A percentile compares a stretch with the other conserved stretches of the same genome.
Conservation (phyloP, 73 alveolate genomes). For the Paramecium bursaria region DNA sequence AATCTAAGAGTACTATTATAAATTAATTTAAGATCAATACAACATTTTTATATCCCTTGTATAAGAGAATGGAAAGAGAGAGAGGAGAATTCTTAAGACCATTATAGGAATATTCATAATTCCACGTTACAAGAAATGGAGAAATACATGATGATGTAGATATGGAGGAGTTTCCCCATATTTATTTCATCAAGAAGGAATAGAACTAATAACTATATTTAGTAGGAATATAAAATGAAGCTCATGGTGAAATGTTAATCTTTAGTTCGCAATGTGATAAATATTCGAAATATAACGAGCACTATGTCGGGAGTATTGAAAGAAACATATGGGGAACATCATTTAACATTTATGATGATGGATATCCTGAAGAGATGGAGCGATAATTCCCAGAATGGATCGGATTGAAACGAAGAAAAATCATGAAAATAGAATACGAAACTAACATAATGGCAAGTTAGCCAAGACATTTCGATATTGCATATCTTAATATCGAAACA, state of each 20-base stretch:
- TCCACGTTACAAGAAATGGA: slow-evolving; percentile 43
- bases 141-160: slow-evolving; percentile 31
- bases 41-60: slow-evolving; percentile 26
- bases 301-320: slow-evolving; percentile 66
- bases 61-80: slow-evolving; percentile 21
- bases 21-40: slow-evolving; percentile 52
- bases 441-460: slow-evolving; percentile 83
- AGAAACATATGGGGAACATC: slow-evolving; percentile 85
- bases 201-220: slow-evolving; percentile 23
- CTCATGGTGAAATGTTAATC: slow-evolving; percentile 22
- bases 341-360: slow-evolving; percentile 76
- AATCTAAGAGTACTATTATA: no score
- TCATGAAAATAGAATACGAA: slow-evolving; percentile 76
- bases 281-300: slow-evolving; percentile 35
- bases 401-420: slow-evolving; percentile 57
- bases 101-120: slow-evolving; percentile 4
- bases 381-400: slow-evolving; percentile 55
- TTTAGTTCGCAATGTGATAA: slow-evolving; percentile 11
- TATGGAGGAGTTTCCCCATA: slow-evolving; percentile 30
- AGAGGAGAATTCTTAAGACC: slow-evolving; percentile 21
- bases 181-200: slow-evolving; percentile 5
- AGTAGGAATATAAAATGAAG: slow-evolving; percentile 5
- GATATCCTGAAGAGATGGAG: slow-evolving; percentile 46
- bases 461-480: slow-evolving; percentile 79
- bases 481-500: slow-evolving; percentile 38